Evolutionary conservation across 2,329 filamentous ascomycete genomes (phyloP), one percentile per base, ranked within the genome.

Genomic region (Aspergillus glaucus): DNA sequence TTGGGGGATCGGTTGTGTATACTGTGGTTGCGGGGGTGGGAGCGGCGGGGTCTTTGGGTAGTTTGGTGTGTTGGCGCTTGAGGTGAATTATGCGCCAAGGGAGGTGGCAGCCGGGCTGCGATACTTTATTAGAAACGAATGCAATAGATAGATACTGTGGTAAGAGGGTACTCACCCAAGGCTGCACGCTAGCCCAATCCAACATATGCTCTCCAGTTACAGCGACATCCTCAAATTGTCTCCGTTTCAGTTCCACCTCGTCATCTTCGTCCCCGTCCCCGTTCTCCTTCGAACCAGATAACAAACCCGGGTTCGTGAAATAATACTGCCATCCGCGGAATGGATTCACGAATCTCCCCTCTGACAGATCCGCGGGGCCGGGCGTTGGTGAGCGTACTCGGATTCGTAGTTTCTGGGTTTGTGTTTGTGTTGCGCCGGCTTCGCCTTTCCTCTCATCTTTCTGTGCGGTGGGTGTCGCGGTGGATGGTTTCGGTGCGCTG

Each of bases 301-400:
- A 50, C 36, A 63, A 51, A 9, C 51, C 58, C 19, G 68, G 68
- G 8, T 63, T 59, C 3, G 70, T 64, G 49, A 72, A 68, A 48
- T 72, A 72, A 50, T 72, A 70, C 22, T 64, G 56, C 69, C 69
- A 73, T 21, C 68, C 67, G 2, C 70, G 67, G 48, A 66, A 71
- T 2, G 70, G 63, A 43, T 67, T 66, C 46, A 70, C 56, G 19
- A 73, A 69, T 19, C 66, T 55, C 2, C 69, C 69, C 24, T 71
- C 66, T 7, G 42, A 56, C 7, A 45, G 15, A 6, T 51, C 58
- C 4, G 46, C 52, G 4, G 63, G 55, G 0, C 55, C 58, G 3
- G 69, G 70, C 2, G 69, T 62, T 8, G 68, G 70, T 8, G 70
- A 72, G 5, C 66, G 65, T 30, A 73, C 50, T 46, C 67, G 54